Evolutionary conservation across 148 eudicot genomes (phyloP).

Genomic region (Vaccinium macrocarpon): DNA sequence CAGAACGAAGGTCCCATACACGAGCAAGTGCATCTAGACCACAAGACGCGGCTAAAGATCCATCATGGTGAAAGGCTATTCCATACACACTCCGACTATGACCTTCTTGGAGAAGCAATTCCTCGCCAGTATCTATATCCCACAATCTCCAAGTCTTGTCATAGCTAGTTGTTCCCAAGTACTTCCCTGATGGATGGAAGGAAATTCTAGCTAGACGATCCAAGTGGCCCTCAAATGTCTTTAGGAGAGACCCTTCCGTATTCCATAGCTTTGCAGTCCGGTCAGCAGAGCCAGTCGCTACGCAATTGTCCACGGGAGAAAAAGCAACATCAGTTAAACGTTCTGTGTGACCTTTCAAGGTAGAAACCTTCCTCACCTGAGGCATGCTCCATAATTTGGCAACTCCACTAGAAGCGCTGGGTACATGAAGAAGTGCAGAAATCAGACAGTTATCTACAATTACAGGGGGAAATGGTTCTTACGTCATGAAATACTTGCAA

Average conservation of each 20-base stretch:
- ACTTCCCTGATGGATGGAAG: slow-evolving; percentile 90
- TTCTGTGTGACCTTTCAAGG: slow-evolving; percentile 85
- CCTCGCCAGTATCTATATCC: slow-evolving; percentile 80
- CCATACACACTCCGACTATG: slow-evolving; percentile 94
- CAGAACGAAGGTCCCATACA: slow-evolving; percentile 94
- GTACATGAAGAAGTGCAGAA: neutral
- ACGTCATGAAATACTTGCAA: neutral
- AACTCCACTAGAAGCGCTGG: slow-evolving; percentile 79
- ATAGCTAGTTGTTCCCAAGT: slow-evolving; percentile 91
- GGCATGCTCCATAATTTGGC: slow-evolving; percentile 96
- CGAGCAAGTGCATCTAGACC: slow-evolving; percentile 93
- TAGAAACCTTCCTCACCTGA: slow-evolving; percentile 49
- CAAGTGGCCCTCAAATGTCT: slow-evolving; percentile 78
- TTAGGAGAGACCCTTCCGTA: slow-evolving; percentile 53
- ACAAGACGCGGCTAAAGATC: slow-evolving; percentile 85
- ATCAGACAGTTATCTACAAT: neutral
- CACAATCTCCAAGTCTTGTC: slow-evolving; percentile 98
- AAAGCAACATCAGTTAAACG: slow-evolving; percentile 80
- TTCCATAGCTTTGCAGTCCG: slow-evolving; percentile 81
- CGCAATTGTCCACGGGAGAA: slow-evolving; percentile 58
- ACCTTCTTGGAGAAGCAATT: slow-evolving; percentile 96
- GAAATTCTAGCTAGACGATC: slow-evolving; percentile 88
- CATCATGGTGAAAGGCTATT: slow-evolving; percentile 80
- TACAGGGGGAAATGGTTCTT: neutral
- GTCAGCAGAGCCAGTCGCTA: slow-evolving; percentile 95